Evolutionary conservation across 208 protist species (phyloP).

Genomic region (Endotrypanum monterogeii): DNA sequence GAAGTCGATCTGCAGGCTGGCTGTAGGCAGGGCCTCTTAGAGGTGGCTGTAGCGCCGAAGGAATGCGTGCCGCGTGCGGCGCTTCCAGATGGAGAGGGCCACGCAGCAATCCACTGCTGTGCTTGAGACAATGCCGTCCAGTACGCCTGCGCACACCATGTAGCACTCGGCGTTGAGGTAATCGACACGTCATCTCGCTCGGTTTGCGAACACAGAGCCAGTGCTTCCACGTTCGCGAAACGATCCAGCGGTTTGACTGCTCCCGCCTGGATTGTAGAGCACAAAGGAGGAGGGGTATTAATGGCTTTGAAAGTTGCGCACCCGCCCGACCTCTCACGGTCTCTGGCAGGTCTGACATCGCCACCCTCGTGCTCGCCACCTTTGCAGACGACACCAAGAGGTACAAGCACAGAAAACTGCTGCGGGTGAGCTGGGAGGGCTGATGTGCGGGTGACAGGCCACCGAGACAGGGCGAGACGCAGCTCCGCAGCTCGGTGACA

Average conservation of each 20-base stretch:
- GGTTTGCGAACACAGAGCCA: slow-evolving; percentile 13
- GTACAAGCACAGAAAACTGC: background rate
- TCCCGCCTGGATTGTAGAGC: background rate
- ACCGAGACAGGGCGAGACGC: slow-evolving; percentile 13
- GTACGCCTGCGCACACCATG: slow-evolving; percentile 34
- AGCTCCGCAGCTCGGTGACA: slow-evolving; percentile 24
- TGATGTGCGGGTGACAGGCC: background rate
- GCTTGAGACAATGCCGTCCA: slow-evolving; percentile 51
- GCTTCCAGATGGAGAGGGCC: background rate
- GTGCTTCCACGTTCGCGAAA: slow-evolving; percentile 23
- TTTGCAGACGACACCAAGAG: background rate
- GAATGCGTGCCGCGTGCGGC: too few relatives aligned
- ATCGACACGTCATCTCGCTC: background rate
- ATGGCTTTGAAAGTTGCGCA: background rate
- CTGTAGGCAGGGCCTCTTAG: background rate
- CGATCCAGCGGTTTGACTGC: slow-evolving; percentile 5
- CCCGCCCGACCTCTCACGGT: background rate
- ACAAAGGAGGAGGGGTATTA: background rate
- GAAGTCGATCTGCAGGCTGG: background rate
- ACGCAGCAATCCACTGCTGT: slow-evolving; percentile 13
- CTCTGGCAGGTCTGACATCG: background rate
- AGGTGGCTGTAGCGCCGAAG: background rate
- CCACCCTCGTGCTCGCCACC: background rate
- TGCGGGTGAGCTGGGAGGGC: background rate
- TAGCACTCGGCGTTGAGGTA: background rate